Evolutionary conservation across 257 asterid genomes (phyloP).

Genomic region (Handroanthus guayacan): DNA sequence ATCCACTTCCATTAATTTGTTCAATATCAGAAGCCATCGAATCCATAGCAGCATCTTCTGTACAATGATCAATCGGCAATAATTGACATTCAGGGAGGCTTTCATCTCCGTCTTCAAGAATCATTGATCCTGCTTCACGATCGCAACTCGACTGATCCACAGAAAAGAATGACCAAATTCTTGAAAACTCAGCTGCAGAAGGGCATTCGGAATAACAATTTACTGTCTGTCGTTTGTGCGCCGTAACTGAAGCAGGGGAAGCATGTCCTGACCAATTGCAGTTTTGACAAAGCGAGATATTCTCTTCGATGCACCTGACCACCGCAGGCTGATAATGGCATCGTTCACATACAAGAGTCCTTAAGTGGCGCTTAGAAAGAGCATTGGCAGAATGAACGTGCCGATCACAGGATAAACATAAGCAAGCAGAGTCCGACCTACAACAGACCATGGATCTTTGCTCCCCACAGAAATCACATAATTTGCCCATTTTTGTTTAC

Average conservation of each 20-base stretch:
- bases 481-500: conserved; percentile 46
- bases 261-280: conserved; percentile 57
- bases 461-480: conserved; percentile 71
- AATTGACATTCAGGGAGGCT: conserved; percentile 16
- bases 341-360: conserved; percentile 66
- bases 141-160: conserved; percentile 38
- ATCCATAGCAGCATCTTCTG: conserved; percentile 46
- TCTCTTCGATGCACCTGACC: conserved; percentile 58
- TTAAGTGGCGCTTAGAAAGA: conserved; percentile 65
- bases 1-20: conserved; percentile 37
- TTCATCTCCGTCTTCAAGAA: conserved; percentile 43
- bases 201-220: conserved; percentile 73
- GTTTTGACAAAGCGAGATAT: conserved; percentile 67
- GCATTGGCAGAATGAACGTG: conserved; percentile 75
- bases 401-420: conserved; percentile 75
- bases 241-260: conserved; percentile 32
- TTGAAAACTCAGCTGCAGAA: conserved; percentile 69
- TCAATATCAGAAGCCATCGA: conserved; percentile 41
- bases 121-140: conserved; percentile 27
- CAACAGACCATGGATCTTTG: conserved; percentile 66
- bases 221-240: conserved; percentile 53
- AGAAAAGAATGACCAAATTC: conserved; percentile 62
- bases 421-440: conserved; percentile 63
- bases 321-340: conserved; percentile 61
- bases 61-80: conserved; percentile 29